phyloP scores from a whole-genome alignment of 441 rosid species.

The Geranium incanum region DNA sequence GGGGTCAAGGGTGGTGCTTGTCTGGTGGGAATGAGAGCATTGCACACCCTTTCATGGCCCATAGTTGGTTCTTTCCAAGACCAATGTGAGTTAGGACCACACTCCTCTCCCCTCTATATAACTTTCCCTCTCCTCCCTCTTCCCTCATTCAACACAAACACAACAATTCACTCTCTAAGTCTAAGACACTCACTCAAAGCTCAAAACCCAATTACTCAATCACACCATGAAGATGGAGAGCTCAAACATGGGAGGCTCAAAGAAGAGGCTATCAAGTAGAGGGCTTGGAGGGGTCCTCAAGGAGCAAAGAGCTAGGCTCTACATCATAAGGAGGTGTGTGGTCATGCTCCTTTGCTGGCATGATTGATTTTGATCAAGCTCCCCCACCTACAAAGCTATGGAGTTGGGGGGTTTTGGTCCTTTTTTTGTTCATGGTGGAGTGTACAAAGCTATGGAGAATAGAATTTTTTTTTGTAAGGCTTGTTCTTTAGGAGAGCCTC shows the following conservation, averaged over 20 bases:
- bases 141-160: neutral
- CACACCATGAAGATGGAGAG: conserved; percentile 52
- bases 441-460: conserved; percentile 31
- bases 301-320: conserved; percentile 85
- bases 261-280: conserved; percentile 75
- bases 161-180: neutral
- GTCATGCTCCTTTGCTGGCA: conserved; percentile 97
- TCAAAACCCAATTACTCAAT: neutral
- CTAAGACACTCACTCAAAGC: no score
- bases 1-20: conserved; percentile 34
- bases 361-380: conserved; percentile 33
- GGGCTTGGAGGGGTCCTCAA: conserved; percentile 65
- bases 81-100: conserved; percentile 47
- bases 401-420: conserved; percentile 9
- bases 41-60: conserved; percentile 69
- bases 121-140: conserved; percentile 8
- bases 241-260: conserved; percentile 47
- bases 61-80: conserved; percentile 53
- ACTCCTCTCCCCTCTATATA: conserved; percentile 11
- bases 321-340: conserved; percentile 84
- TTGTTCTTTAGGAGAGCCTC: no score
- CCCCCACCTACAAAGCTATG: neutral
- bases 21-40: conserved; percentile 59
- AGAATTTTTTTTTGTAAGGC: no score
- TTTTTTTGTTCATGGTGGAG: conserved; percentile 20